Evolutionary conservation across 169 alveolate species (phyloP).

Genomic region (Babesia gibsoni): DNA sequence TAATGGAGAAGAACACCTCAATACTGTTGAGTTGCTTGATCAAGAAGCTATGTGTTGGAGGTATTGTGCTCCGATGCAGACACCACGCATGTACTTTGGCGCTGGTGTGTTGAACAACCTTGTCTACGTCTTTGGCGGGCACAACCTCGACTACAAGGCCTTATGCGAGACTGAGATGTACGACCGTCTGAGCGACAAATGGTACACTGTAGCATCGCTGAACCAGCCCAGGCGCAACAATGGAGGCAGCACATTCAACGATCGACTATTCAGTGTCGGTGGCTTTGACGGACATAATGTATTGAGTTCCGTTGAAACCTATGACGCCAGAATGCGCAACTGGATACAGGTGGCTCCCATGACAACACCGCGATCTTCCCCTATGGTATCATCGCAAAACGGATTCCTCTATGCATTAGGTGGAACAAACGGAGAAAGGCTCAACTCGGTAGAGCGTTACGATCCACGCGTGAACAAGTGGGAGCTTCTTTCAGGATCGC

Average conservation of each 20-base stretch:
- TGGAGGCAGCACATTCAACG: constrained; percentile 69
- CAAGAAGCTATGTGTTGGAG: constrained; percentile 84
- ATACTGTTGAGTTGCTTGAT: constrained; percentile 79
- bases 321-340: constrained; percentile 82
- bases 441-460: constrained; percentile 81
- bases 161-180: constrained; percentile 87
- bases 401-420: constrained; percentile 78
- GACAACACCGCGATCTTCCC: constrained; percentile 81
- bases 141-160: constrained; percentile 88
- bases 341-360: constrained; percentile 83
- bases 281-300: constrained; percentile 82
- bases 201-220: constrained; percentile 78
- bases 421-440: constrained; percentile 84
- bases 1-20: constrained; percentile 77
- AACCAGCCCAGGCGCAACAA: constrained; percentile 81
- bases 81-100: constrained; percentile 81
- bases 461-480: constrained; percentile 85
- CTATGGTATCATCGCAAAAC: constrained; percentile 78
- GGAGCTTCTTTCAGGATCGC: constrained; percentile 74
- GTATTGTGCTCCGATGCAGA: constrained; percentile 82
- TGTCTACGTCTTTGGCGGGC: constrained; percentile 86
- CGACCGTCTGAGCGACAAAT: constrained; percentile 82
- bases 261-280: constrained; percentile 74
- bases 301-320: constrained; percentile 78
- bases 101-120: constrained; percentile 76